These are phyloP conservation scores for Noccaea caerulescens DNA, from an alignment of 345 rosid species.

Conservation along the genomic window DNA sequence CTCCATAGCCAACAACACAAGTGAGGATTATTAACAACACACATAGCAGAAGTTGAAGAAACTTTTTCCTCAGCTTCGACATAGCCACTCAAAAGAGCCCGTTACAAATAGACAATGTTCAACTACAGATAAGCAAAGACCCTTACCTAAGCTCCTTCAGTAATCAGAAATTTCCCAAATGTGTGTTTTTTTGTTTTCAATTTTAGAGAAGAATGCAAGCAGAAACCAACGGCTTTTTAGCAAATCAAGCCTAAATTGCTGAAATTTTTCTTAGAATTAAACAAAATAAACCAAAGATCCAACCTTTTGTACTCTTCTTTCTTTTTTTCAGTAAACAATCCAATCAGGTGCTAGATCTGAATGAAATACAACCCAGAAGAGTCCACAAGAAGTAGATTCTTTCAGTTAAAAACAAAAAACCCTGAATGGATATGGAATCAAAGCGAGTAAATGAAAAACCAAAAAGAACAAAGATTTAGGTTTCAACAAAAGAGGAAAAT, in stretches of 20 bases:
- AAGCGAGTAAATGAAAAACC: not conserved
- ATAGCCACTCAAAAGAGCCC: conserved; percentile 39
- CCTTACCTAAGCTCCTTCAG: conserved; percentile 2
- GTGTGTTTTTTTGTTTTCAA: conserved; percentile 2
- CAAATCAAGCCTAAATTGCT: conserved; percentile 25
- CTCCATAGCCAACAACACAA: conserved; percentile 45
- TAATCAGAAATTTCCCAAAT: conserved; percentile 23
- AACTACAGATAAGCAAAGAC: conserved; percentile 15
- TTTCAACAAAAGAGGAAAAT: conserved; percentile 23
- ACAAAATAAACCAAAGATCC: conserved; percentile 28
- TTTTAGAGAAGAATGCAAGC: not conserved
- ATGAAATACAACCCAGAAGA: conserved; percentile 29
- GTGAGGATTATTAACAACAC: conserved; percentile 29
- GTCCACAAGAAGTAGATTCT: conserved; percentile 33
- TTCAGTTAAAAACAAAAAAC: conserved; percentile 1
- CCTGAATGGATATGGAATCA: conserved; percentile 6
- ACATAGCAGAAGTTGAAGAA: conserved; percentile 43
- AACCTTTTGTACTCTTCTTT: not conserved
- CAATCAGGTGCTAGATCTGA: conserved; percentile 36
- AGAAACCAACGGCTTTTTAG: conserved; percentile 8
- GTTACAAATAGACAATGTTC: conserved; percentile 25
- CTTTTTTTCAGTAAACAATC: conserved; percentile 18
- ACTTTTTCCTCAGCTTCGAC: conserved; percentile 44
- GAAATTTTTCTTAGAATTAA: not conserved
- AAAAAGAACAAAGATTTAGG: conserved; percentile 28